Conservation (phyloP, 495 filamentous ascomycete genomes). For the Sordaria brevicollis region DNA sequence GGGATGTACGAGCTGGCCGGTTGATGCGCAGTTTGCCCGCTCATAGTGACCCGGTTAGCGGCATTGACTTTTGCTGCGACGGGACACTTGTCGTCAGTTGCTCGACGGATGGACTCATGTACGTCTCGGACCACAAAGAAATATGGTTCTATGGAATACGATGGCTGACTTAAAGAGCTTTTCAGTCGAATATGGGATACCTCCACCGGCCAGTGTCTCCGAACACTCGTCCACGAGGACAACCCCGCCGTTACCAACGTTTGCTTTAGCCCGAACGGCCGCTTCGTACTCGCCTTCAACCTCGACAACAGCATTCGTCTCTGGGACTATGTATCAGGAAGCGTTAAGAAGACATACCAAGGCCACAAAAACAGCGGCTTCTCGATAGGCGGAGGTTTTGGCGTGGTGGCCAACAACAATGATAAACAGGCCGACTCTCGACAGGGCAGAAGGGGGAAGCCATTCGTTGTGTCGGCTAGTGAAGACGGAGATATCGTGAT, state of each 20-base stretch:
- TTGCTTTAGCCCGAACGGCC: conserved; percentile 86
- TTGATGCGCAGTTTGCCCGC: conserved; percentile 86
- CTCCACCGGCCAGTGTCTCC: conserved; percentile 85
- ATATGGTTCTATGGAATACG: background rate
- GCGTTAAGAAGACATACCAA: conserved; percentile 91
- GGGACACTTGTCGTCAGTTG: conserved; percentile 87
- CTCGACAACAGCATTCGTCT: conserved; percentile 82
- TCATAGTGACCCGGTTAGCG: conserved; percentile 87
- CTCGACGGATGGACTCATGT: conserved; percentile 81
- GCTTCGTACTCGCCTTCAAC: conserved; percentile 82
- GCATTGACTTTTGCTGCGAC: conserved; percentile 86
- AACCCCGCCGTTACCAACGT: conserved; percentile 86
- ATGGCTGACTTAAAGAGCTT: background rate
- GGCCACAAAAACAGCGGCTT: conserved; percentile 80
- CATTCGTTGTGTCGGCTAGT: conserved; percentile 71
- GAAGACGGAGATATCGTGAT: conserved; percentile 78
- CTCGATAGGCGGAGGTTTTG: conserved; percentile 74
- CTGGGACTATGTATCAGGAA: conserved; percentile 86
- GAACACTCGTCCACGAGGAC: conserved; percentile 92
- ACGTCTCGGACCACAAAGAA: conserved; percentile 14
- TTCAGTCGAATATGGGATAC: conserved; percentile 87
- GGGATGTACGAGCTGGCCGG: conserved; percentile 79
- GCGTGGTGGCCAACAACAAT: conserved; percentile 40
- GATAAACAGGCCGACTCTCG: conserved; percentile 7
- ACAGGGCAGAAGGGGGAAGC: background rate